Percentiles rank a stretch among this genome's conserved stretches.
phyloP scores from a whole-genome alignment of 1,284 basidiomycete species.

The Cryptococcus sp. region DNA sequence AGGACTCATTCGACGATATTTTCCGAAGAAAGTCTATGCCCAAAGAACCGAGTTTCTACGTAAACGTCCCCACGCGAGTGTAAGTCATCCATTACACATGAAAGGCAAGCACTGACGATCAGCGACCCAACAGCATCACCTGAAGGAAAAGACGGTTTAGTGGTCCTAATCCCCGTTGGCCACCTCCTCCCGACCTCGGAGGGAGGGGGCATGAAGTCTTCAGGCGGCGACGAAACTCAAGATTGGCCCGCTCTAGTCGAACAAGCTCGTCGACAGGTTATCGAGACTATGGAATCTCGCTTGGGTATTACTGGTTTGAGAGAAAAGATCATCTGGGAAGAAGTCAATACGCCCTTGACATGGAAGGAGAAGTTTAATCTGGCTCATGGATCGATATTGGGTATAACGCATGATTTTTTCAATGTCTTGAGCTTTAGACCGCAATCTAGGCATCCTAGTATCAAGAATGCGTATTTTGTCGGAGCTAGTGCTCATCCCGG shows the following conservation, averaged over 20 bases:
- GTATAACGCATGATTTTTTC: slow-evolving; percentile 46
- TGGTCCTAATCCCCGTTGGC: slow-evolving; percentile 42
- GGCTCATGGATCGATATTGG: slow-evolving; percentile 43
- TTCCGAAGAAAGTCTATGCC: slow-evolving; percentile 52
- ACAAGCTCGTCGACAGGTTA: slow-evolving; percentile 32
- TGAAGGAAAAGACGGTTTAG: slow-evolving; percentile 40
- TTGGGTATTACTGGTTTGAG: slow-evolving; percentile 29
- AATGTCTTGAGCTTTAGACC: slow-evolving; percentile 42
- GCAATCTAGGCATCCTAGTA: slow-evolving; percentile 30
- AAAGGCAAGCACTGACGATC: slow-evolving; percentile 39
- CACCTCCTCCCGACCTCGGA: slow-evolving; percentile 22
- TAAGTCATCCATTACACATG: slow-evolving; percentile 9
- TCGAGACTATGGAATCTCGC: slow-evolving; percentile 33
- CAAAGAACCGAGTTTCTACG: slow-evolving; percentile 54
- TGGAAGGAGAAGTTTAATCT: slow-evolving; percentile 47
- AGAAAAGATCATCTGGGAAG: slow-evolving; percentile 40
- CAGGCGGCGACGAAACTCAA: slow-evolving; percentile 20
- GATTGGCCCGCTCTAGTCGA: slow-evolving; percentile 38
- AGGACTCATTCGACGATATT: slow-evolving; percentile 54
- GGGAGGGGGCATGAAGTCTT: slow-evolving; percentile 7
- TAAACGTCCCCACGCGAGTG: slow-evolving; percentile 53
- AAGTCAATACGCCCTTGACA: slow-evolving; percentile 40
- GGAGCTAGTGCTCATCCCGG: slow-evolving; percentile 43
- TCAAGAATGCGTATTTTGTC: slow-evolving; percentile 39
- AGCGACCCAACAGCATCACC: slow-evolving; percentile 49